phyloP scores from a whole-genome alignment of 768 basidiomycete genomes.

The Phlebiopsis gigantea region DNA sequence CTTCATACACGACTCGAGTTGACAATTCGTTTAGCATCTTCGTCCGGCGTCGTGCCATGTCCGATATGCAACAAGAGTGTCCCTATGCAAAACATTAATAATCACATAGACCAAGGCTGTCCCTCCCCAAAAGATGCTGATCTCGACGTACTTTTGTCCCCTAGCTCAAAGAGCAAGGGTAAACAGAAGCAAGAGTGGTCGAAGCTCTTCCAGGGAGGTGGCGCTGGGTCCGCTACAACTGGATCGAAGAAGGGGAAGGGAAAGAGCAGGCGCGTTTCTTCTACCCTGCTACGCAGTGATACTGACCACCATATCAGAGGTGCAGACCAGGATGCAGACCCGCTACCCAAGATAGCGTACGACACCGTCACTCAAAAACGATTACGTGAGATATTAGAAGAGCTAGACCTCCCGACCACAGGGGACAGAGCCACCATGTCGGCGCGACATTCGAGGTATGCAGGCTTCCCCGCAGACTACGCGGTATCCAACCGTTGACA shows the following conservation, averaged over 20 bases:
- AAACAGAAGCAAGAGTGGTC: constrained; percentile 28
- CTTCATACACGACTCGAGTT: not conserved
- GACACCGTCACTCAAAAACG: constrained; percentile 56
- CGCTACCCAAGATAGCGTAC: constrained; percentile 63
- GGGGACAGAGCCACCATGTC: constrained; percentile 51
- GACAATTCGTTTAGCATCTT: not conserved
- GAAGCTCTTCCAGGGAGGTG: constrained; percentile 14
- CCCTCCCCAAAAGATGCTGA: constrained; percentile 8
- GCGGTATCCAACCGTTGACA: not conserved
- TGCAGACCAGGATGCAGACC: constrained; percentile 29
- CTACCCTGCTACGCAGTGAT: too few species aligned
- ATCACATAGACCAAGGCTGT: constrained; percentile 65
- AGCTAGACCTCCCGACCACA: constrained; percentile 42
- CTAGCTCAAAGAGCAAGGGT: constrained; percentile 28
- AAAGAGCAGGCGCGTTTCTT: constrained; percentile 8
- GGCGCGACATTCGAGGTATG: constrained; percentile 56
- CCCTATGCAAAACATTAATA: constrained; percentile 45
- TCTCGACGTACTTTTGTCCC: not conserved
- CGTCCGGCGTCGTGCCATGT: constrained; percentile 42
- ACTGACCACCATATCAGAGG: not conserved
- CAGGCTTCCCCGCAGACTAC: not conserved
- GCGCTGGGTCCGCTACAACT: not conserved
- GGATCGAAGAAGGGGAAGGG: constrained; percentile 10
- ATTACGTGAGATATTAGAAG: constrained; percentile 48
- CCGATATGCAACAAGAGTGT: constrained; percentile 54